Percentiles rank a stretch among this genome's conserved stretches.
Conservation (phyloP, 441 rosid species). For the Mallotus japonicus region DNA sequence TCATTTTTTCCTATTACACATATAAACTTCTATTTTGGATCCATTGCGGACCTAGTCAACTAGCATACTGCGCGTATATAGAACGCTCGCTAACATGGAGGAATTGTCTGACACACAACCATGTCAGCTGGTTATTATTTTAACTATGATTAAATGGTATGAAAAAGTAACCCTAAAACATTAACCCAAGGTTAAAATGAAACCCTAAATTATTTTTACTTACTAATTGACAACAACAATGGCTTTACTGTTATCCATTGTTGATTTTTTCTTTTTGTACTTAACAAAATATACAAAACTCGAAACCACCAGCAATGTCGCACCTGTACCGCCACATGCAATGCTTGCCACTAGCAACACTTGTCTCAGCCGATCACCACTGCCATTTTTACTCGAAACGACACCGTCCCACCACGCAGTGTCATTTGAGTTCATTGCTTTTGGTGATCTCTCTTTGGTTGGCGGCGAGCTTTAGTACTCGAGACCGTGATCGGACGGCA, state of each 20-base stretch:
- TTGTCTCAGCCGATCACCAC: constrained; percentile 44
- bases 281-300: constrained; percentile 41
- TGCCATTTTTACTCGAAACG: constrained; percentile 14
- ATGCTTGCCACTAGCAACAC: constrained; percentile 59
- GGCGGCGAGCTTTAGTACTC: constrained; percentile 51
- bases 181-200: no score
- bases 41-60: no score
- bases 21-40: no score
- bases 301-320: constrained; percentile 45
- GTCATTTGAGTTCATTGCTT: constrained; percentile 41
- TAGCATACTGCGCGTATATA: no score
- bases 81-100: no score
- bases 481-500: constrained; percentile 84
- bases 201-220: not conserved
- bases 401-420: constrained; percentile 43
- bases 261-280: constrained; percentile 26
- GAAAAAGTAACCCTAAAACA: no score
- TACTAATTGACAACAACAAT: not conserved
- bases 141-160: no score
- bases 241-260: not conserved
- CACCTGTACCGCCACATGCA: constrained; percentile 58
- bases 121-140: no score
- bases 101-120: no score
- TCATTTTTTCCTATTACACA: no score
- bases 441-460: constrained; percentile 35